Percentiles rank a stretch among this genome's conserved stretches.
These are phyloP conservation scores for Chytriomyces sp. DNA, from an alignment of 192 early-diverging fungal genomes.

Conservation along the genomic window DNA sequence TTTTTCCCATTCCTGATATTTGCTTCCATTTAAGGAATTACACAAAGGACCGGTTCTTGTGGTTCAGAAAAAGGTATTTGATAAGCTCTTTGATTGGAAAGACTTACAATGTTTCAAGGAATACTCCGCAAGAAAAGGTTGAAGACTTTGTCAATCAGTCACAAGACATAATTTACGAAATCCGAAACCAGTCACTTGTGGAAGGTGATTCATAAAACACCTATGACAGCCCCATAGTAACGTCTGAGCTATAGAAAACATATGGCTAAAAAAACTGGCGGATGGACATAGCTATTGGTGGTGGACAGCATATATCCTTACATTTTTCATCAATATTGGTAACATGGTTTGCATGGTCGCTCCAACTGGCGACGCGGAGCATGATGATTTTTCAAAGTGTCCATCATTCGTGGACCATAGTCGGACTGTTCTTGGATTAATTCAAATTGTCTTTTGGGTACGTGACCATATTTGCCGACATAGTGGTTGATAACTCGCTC, in stretches of 20 bases:
- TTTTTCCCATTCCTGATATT: constrained; percentile 44
- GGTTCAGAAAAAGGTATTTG: constrained; percentile 34
- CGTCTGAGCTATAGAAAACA: constrained; percentile 20
- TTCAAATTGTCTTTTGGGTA: constrained; percentile 38
- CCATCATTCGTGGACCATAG: constrained; percentile 24
- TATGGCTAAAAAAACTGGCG: constrained; percentile 26
- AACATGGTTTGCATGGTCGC: constrained; percentile 43
- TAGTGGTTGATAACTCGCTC: background rate
- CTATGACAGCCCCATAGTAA: background rate
- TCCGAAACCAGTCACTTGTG: constrained; percentile 35
- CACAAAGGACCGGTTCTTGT: constrained; percentile 36
- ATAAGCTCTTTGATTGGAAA: background rate
- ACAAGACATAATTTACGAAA: constrained; percentile 42
- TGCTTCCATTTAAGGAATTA: constrained; percentile 34
- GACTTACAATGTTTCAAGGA: constrained; percentile 5
- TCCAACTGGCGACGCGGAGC: constrained; percentile 32
- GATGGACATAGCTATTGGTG: constrained; percentile 34
- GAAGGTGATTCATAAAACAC: constrained; percentile 17
- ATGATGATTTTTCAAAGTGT: constrained; percentile 38
- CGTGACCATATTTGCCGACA: background rate
- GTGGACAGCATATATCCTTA: constrained; percentile 31
- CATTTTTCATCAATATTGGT: constrained; percentile 27
- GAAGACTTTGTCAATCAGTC: constrained; percentile 38
- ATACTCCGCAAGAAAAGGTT: constrained; percentile 41
- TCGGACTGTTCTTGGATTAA: constrained; percentile 33